Evolutionary conservation across 1,139 yeast genomes (phyloP).

Genomic region (Debaryomyces singareniensis): DNA sequence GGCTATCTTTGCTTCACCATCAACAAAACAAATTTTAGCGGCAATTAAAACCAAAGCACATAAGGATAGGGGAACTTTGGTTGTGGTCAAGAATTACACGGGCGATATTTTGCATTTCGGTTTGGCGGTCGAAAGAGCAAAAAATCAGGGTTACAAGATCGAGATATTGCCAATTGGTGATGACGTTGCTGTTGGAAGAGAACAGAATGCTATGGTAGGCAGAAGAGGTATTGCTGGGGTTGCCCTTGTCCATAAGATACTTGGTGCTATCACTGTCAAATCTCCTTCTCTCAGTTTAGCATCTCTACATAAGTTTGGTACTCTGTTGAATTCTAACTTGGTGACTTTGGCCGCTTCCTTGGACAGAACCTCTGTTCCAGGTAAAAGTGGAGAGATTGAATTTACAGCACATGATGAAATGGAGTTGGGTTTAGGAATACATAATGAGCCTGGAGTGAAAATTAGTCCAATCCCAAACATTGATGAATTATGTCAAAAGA

Average conservation of each 20-base stretch:
- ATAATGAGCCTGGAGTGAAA: conserved; percentile 85
- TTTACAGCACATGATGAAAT: conserved; percentile 49
- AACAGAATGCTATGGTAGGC: conserved; percentile 85
- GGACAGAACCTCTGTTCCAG: conserved; percentile 88
- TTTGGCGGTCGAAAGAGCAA: conserved; percentile 81
- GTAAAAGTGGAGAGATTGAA: conserved; percentile 45
- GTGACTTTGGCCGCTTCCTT: conserved; percentile 89
- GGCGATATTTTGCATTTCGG: conserved; percentile 94
- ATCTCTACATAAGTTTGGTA: conserved; percentile 54
- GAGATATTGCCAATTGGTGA: conserved; percentile 76
- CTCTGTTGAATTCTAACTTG: conserved; percentile 51
- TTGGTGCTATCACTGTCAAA: conserved; percentile 63
- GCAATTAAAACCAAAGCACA: conserved; percentile 59
- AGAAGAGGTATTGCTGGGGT: conserved; percentile 94
- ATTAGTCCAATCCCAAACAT: conserved; percentile 67
- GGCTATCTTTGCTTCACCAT: conserved; percentile 84
- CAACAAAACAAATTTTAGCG: conserved; percentile 77
- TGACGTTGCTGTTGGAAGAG: conserved; percentile 87
- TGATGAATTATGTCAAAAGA: conserved; percentile 46
- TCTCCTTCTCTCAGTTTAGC: conserved; percentile 24
- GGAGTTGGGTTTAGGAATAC: conserved; percentile 94
- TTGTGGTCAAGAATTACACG: conserved; percentile 85
- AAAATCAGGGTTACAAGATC: conserved; percentile 63
- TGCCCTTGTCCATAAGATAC: conserved; percentile 73
- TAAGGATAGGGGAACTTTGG: conserved; percentile 56